Conservation (phyloP, 768 basidiomycete species). For the Tulasnella sp. region DNA sequence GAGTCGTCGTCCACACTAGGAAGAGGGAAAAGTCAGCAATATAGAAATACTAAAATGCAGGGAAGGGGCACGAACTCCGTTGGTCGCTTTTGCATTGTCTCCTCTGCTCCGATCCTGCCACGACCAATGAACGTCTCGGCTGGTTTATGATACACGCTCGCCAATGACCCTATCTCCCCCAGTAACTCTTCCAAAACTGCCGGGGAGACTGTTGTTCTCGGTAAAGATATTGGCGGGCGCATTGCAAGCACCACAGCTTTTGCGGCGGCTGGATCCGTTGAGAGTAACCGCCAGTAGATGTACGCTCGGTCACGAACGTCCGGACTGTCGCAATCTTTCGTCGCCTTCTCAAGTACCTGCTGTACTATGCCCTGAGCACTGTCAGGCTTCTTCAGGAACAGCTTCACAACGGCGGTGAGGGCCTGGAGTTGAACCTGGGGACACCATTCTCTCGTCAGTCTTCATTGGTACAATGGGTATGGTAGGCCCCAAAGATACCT, state of each 20-base stretch:
- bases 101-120: conserved; percentile 84
- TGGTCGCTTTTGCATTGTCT: conserved; percentile 60
- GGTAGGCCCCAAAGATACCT: conserved; percentile 46
- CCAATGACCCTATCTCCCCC: conserved; percentile 80
- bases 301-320: conserved; percentile 97
- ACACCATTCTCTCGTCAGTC: background rate
- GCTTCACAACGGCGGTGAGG: conserved; percentile 92
- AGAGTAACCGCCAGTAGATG: conserved; percentile 94
- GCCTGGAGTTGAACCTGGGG: conserved; percentile 55
- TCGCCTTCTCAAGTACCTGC: conserved; percentile 85
- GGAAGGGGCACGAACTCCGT: conserved; percentile 47
- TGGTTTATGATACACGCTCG: conserved; percentile 97
- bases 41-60: background rate
- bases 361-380: conserved; percentile 89
- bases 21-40: background rate
- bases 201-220: conserved; percentile 83
- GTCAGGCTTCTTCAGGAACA: conserved; percentile 94
- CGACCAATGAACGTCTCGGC: conserved; percentile 92
- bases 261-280: conserved; percentile 91
- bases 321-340: conserved; percentile 94
- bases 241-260: conserved; percentile 90
- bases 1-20: conserved; percentile 64
- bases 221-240: conserved; percentile 89
- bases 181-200: conserved; percentile 87
- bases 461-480: background rate